Conservation (phyloP, 1,139 yeast genomes). For the Lodderomyces orthopsilosis region DNA sequence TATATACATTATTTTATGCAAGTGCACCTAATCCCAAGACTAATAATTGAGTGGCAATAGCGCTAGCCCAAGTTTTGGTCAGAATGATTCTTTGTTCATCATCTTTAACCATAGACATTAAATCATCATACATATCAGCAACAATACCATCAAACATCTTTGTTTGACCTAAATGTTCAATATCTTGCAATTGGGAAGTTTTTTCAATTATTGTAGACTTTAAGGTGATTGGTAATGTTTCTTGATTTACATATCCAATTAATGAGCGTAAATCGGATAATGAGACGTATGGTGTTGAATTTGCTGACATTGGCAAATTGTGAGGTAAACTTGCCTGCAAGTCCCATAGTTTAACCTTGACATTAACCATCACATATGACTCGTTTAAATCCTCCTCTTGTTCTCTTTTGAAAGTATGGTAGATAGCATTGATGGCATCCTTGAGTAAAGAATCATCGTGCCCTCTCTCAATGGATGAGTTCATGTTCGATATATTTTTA, state of each 20-base stretch:
- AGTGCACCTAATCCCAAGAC: conserved; percentile 60
- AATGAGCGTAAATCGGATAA: conserved; percentile 60
- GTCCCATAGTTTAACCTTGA: conserved; percentile 60
- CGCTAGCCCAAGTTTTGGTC: conserved; percentile 59
- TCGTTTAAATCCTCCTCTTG: conserved; percentile 12
- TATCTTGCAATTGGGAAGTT: conserved; percentile 48
- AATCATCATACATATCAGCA: conserved; percentile 58
- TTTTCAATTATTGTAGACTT: conserved; percentile 62
- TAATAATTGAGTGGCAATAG: conserved; percentile 57
- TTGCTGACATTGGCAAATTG: conserved; percentile 51
- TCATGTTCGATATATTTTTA: conserved; percentile 22
- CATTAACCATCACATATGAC: conserved; percentile 58
- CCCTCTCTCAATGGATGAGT: conserved; percentile 10
- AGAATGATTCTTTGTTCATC: conserved; percentile 45
- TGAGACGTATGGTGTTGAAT: conserved; percentile 51
- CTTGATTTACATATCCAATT: conserved; percentile 55
- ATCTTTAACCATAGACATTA: conserved; percentile 50
- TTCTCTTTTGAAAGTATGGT: conserved; percentile 34
- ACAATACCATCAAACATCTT: conserved; percentile 53
- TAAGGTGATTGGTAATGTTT: conserved; percentile 36
- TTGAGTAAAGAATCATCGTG: conserved; percentile 32
- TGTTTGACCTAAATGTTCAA: conserved; percentile 47
- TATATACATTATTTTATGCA: conserved; percentile 28
- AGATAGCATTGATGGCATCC: conserved; percentile 44
- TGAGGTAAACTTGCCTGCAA: conserved; percentile 58